Percentiles rank a stretch among this genome's conserved stretches.
These are phyloP conservation scores for Polygonum aviculare DNA, from an alignment of 148 eudicot species.

Conservation along the genomic window DNA sequence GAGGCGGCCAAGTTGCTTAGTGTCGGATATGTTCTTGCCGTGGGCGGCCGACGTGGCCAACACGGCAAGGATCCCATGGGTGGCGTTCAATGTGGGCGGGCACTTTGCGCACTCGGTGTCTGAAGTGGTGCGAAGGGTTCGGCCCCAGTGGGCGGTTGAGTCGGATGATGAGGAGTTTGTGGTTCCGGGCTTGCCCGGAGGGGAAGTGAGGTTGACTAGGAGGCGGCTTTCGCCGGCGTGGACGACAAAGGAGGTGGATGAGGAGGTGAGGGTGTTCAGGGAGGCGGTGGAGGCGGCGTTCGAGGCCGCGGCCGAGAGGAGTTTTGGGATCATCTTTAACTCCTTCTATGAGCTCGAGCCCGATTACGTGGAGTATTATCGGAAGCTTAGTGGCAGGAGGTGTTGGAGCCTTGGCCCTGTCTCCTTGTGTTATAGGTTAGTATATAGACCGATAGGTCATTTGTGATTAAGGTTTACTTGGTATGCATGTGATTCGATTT, in stretches of 20 bases:
- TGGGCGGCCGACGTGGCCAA: slow-evolving; percentile 24
- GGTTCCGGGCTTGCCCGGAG: slow-evolving; percentile 26
- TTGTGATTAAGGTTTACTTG: no score
- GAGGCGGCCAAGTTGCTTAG: slow-evolving; percentile 19
- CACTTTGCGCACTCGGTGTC: slow-evolving; percentile 16
- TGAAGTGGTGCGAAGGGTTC: not conserved
- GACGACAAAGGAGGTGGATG: not conserved
- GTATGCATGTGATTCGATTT: no score
- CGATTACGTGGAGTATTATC: slow-evolving; percentile 14
- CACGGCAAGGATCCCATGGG: slow-evolving; percentile 20
- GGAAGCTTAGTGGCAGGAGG: slow-evolving; percentile 10
- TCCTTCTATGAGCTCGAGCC: slow-evolving; percentile 28
- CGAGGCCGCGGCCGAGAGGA: not conserved
- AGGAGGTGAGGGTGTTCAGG: not conserved
- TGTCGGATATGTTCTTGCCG: slow-evolving; percentile 32
- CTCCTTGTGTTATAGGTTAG: slow-evolving; percentile 15
- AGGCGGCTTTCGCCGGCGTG: not conserved
- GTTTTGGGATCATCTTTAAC: slow-evolving; percentile 25
- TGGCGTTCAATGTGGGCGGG: slow-evolving; percentile 19
- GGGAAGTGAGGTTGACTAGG: slow-evolving; percentile 16
- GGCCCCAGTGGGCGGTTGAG: slow-evolving; percentile 14
- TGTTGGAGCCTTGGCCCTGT: slow-evolving; percentile 31
- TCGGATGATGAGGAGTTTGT: slow-evolving; percentile 21
- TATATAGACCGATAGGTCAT: no score
- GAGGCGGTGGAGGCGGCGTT: not conserved